Evolutionary conservation across 768 basidiomycete genomes (phyloP).

Genomic region (Collybiopsis confluens): DNA sequence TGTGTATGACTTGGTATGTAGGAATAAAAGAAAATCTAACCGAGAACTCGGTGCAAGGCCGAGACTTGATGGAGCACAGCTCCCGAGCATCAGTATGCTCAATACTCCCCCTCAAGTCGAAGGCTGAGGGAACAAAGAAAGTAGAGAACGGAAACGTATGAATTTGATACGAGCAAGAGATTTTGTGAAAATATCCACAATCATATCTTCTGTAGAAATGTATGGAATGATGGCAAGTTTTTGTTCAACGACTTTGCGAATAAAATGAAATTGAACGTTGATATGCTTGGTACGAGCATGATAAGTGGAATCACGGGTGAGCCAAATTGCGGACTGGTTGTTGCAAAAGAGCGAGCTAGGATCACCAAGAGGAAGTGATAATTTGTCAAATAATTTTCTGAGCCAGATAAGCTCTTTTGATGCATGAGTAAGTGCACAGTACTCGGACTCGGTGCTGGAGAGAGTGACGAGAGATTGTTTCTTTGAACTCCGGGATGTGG

Average conservation of each 20-base stretch:
- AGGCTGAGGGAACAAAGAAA: not conserved
- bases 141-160: not conserved
- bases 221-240: conserved; percentile 10
- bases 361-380: not conserved
- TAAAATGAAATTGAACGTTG: conserved; percentile 30
- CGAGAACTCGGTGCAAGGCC: too few relatives aligned
- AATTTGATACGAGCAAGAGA: conserved; percentile 5
- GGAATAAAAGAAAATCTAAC: too few relatives aligned
- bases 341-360: conserved; percentile 16
- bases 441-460: conserved; percentile 32
- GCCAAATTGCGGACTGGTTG: conserved; percentile 17
- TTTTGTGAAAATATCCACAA: conserved; percentile 3
- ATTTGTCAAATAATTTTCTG: conserved; percentile 9
- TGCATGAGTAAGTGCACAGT: conserved; percentile 26
- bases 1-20: too few relatives aligned
- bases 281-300: conserved; percentile 34
- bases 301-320: conserved; percentile 21
- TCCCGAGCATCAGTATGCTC: conserved; percentile 22
- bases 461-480: conserved; percentile 28
- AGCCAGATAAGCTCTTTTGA: conserved; percentile 18
- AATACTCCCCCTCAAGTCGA: too few relatives aligned
- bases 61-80: too few relatives aligned
- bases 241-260: conserved; percentile 19
- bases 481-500: conserved; percentile 28
- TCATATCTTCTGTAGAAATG: conserved; percentile 1